Evolutionary conservation across 768 basidiomycete genomes (phyloP), one percentile per base, ranked within the genome.

Genomic region (Tricholoma flavovirens): DNA sequence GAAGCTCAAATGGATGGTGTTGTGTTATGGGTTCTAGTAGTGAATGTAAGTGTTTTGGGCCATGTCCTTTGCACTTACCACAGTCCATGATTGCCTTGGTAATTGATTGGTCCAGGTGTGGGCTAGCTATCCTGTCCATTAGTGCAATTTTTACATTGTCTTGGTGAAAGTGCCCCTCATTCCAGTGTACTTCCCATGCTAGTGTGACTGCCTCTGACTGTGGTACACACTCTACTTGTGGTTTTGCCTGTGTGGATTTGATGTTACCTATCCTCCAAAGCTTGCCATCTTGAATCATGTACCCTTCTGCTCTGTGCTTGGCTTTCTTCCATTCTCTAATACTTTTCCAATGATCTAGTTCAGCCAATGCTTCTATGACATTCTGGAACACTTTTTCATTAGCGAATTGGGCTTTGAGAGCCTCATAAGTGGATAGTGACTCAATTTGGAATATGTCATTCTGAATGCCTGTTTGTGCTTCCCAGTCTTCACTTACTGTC

Each of bases 21-120:
- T 54, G 75, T 5, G 67, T 73, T 38, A 77, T 72, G 0, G 72
- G 76, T 32, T 74, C 60, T 11, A 75, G 61, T 0, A 77, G 67
- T 0, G 71, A 56, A 53, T 72, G 64, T 9, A 74, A 45, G 56
- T 72, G 67, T 2, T 61, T 59, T 2, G 52, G 22, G 0, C 74
- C 70, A 48, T 73, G 75, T 29, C 61, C 59, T 52, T 72, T 71
- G 62, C 51, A 57, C 22, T 56, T 49, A 0, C 49, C 52, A 43
- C 71, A 73, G 15, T 64, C 45, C 7, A 9, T 33, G 38, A 70
- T 67, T 4, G 61, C 67, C 10, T 46, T 51, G 4, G 59, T 30
- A 32, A 67, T 65, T 6, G 62, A 62, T 17, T 43, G 35, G 33
- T 69, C 66, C 0, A 69, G 66, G 56, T 5, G 68, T 14, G 12